Evolutionary conservation across 2,329 filamentous ascomycete species (phyloP), one percentile per base, ranked within the genome.

Genomic region (Fusarium anguioides): DNA sequence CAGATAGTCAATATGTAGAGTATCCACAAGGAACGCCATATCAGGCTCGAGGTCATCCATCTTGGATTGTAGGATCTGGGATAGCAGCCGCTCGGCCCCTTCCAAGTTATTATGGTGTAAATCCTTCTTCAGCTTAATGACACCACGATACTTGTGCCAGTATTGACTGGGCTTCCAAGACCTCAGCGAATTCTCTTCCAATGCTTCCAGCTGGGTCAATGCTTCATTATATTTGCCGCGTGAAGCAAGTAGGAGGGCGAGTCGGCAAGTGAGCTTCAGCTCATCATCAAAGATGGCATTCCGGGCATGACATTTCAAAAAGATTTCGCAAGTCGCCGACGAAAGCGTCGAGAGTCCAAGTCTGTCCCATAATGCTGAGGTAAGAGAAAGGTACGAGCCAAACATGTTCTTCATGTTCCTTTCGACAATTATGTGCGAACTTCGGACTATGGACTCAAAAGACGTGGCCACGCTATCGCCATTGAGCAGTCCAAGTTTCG

Each of bases 101-200:
- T 82, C 80, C 7, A 87, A 76, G 46, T 86, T 82, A 60, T 82
- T 81, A 57, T 80, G 82, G 55, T 88, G 84, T 8, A 93, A 80
- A 64, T 90, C 87, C 58, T 84, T 82, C 67, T 85, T 87, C 11
- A 93, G 78, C 71, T 88, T 89, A 58, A 93, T 81, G 40, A 93
- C 83, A 6, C 86, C 89, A 15, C 87, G 83, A 74, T 89, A 91
- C 54, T 88, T 88, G 66, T 86, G 81, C 81, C 91, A 88, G 74
- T 91, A 90, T 69, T 96, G 92, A 66, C 90, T 89, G 18, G 91
- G 85, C 76, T 94, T 97, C 75, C 94, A 86, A 1, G 92, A 90
- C 5, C 91, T 88, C 36, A 92, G 82, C 6, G 85, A 76, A 58
- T 90, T 86, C 5, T 84, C 80, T 48, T 90, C 84, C 18, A 93